These are phyloP conservation scores for Atalantia buxifolia DNA, from an alignment of 345 rosid species.

Conservation along the genomic window DNA sequence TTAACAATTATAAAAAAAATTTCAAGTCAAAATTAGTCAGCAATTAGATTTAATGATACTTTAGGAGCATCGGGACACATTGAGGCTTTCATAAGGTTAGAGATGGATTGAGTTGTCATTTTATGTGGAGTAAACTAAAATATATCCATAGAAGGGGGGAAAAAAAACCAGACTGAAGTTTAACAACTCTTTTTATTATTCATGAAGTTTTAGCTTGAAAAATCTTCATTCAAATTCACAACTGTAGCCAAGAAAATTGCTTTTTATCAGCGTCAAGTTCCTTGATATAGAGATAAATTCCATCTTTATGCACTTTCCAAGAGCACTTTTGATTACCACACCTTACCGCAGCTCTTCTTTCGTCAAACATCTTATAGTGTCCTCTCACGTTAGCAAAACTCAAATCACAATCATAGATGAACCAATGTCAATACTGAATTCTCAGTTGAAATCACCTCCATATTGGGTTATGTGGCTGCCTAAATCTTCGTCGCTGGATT, in stretches of 20 bases:
- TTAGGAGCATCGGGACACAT: too few species aligned
- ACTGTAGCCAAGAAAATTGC: neutral
- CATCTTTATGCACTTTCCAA: neutral
- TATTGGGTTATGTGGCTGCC: neutral
- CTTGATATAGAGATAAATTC: conserved; percentile 7
- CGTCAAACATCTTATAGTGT: neutral
- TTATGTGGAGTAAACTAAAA: too few species aligned
- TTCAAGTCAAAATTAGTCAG: too few species aligned
- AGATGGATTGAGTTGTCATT: too few species aligned
- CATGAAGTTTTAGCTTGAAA: too few species aligned
- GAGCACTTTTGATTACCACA: neutral
- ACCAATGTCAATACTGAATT: neutral
- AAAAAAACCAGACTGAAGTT: too few species aligned
- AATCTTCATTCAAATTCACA: neutral
- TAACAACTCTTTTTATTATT: too few species aligned
- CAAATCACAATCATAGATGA: conserved; percentile 11
- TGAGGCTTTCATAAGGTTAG: too few species aligned
- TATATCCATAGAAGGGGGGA: too few species aligned
- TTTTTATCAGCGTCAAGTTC: neutral
- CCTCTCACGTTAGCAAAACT: neutral
- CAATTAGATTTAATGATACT: too few species aligned
- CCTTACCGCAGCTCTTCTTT: neutral
- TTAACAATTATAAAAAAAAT: too few species aligned
- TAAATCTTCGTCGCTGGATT: neutral
- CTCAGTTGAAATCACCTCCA: neutral